Base-by-base conservation (phyloP, 495 filamentous ascomycete species). In the Penicillium manginii region DNA sequence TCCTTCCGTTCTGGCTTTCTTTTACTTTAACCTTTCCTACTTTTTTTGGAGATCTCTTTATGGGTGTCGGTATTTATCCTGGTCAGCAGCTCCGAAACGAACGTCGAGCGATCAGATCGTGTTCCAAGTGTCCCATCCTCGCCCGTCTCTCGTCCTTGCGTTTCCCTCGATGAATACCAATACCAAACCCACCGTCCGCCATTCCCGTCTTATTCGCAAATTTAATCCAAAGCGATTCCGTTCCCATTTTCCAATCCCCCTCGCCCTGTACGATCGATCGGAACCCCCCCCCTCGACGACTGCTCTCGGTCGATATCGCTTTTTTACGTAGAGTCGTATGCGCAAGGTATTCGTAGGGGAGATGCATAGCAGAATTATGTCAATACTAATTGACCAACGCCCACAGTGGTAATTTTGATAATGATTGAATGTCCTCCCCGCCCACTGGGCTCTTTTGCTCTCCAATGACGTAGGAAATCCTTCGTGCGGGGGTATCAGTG, bases 41-140 rank as follows among this genome's bases (percentile, higher is more conserved):
- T 47, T 23, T 47, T 26, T 47, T 47, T 26, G 9, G 45, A 26
- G 45, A 47, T 47, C 22, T 21, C 19, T 62, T 52, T 46, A 52
- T 53, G 61, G 26, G 57, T 64, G 54, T 66, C 57, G 59, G 67
- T 68, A 68, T 70, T 73, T 70, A 68, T 72, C 64, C 57, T 72
- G 66, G 67, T 74, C 72, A 73, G 73, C 76, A 75, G 72, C 76
- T 74, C 71, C 69, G 72, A 76, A 76, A 67, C 76, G 65, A 69
- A 70, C 73, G 69, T 74, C 74, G 74, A 75, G 68, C 74, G 66
- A 72, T 66, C 69, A 54, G 66, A 72, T 66, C 69, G 56, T 64
- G 53, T 57, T 57, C 60, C 47, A 50, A 63, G 60, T 47, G 53
- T 60, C 60, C 62, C 26, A 29, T 29, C 58, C 74, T 58, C 74